These are phyloP conservation scores for Daedaleopsis sinensis DNA, from an alignment of 768 basidiomycete species.

Conservation along the genomic window DNA sequence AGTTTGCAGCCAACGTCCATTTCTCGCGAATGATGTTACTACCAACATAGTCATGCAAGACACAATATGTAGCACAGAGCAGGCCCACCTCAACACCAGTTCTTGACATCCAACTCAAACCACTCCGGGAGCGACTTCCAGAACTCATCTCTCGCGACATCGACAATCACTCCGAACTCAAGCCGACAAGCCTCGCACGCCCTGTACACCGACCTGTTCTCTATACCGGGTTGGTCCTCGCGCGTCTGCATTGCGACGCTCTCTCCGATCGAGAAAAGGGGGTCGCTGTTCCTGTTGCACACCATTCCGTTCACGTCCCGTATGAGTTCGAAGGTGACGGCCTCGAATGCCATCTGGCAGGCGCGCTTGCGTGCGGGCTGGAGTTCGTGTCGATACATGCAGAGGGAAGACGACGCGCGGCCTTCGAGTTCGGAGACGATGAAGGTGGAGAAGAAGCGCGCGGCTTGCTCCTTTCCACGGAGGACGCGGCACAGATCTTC, in stretches of 20 bases:
- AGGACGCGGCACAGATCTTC: conserved; percentile 62
- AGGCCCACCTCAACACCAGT: conserved; percentile 33
- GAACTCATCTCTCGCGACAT: conserved; percentile 60
- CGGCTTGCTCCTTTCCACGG: conserved; percentile 71
- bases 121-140: conserved; percentile 67
- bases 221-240: conserved; percentile 45
- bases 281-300: conserved; percentile 67
- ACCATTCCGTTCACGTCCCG: conserved; percentile 73
- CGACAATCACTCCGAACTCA: conserved; percentile 64
- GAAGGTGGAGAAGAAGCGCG: conserved; percentile 77
- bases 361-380: conserved; percentile 49
- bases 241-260: conserved; percentile 67
- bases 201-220: conserved; percentile 47
- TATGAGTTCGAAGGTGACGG: conserved; percentile 73
- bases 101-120: conserved; percentile 58
- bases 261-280: conserved; percentile 70
- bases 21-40: neutral
- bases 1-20: neutral
- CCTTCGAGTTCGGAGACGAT: conserved; percentile 76
- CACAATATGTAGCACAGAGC: neutral
- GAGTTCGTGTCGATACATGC: conserved; percentile 51
- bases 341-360: conserved; percentile 75
- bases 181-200: conserved; percentile 67
- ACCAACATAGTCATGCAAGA: neutral
- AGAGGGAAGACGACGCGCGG: conserved; percentile 46